phyloP scores from a whole-genome alignment of 768 basidiomycete species.

The Tricholoma sp. region DNA sequence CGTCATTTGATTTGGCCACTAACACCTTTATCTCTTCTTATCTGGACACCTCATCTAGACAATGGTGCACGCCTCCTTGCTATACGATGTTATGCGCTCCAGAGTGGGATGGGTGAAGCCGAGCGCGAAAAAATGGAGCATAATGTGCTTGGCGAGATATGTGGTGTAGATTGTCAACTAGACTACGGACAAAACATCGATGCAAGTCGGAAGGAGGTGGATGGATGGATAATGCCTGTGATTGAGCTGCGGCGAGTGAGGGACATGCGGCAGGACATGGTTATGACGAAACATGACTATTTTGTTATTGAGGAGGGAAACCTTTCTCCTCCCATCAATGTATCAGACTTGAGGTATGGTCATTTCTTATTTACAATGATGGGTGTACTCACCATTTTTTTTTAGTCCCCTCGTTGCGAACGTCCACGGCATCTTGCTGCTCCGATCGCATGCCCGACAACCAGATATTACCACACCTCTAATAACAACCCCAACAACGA shows the following conservation, averaged over 20 bases:
- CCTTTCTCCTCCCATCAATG: conserved; percentile 28
- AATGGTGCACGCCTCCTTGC: conserved; percentile 62
- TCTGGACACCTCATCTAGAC: conserved; percentile 45
- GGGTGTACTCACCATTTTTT: conserved; percentile 11
- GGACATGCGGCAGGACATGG: conserved; percentile 42
- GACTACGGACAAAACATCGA: conserved; percentile 46
- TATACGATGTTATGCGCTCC: conserved; percentile 72
- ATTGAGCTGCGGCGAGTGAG: conserved; percentile 60
- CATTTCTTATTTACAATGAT: background rate
- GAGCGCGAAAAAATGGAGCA: conserved; percentile 65
- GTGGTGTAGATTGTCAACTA: conserved; percentile 58
- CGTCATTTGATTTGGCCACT: conserved; percentile 57
- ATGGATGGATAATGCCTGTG: conserved; percentile 81
- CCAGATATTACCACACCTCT: conserved; percentile 31
- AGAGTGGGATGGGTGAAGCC: conserved; percentile 73
- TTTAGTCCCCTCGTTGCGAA: conserved; percentile 52
- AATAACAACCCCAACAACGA: conserved; percentile 61
- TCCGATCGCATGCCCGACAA: conserved; percentile 35
- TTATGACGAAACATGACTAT: conserved; percentile 37
- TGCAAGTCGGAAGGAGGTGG: conserved; percentile 41
- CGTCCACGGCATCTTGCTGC: conserved; percentile 62
- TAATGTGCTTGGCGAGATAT: conserved; percentile 53
- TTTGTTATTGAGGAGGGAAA: conserved; percentile 37
- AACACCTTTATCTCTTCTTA: conserved; percentile 43
- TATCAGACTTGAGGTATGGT: conserved; percentile 52